Conservation (phyloP, 2,329 filamentous ascomycete genomes). For the Chaetomium olivaceum region DNA sequence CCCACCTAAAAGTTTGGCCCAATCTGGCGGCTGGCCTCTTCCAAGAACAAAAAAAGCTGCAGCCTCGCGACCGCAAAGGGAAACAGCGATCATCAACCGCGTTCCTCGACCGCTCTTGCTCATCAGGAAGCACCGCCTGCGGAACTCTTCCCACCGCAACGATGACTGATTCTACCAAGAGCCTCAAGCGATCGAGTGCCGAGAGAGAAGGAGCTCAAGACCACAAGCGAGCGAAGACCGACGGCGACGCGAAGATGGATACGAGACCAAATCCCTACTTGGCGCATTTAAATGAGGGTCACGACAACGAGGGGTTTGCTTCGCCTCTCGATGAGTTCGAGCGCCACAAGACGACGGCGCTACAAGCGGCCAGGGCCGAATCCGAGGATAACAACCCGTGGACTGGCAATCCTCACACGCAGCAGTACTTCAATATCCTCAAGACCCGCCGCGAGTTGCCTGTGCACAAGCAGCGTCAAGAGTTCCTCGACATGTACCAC, state of each 20-base stretch:
- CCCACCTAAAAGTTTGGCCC: constrained; percentile 14
- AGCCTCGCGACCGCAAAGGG: constrained; percentile 25
- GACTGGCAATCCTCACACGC: constrained; percentile 73
- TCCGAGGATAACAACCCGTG: constrained; percentile 83
- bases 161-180: constrained; percentile 45
- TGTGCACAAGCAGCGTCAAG: constrained; percentile 89
- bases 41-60: constrained; percentile 25
- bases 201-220: constrained; percentile 43
- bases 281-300: constrained; percentile 75
- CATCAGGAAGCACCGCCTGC: background rate
- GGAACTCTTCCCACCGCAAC: background rate
- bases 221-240: constrained; percentile 38
- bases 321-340: constrained; percentile 66
- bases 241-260: constrained; percentile 40
- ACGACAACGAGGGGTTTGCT: constrained; percentile 62
- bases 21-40: constrained; percentile 5
- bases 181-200: constrained; percentile 48
- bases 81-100: background rate
- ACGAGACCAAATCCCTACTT: constrained; percentile 77
- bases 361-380: constrained; percentile 72
- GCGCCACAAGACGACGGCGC: constrained; percentile 77
- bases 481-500: constrained; percentile 93
- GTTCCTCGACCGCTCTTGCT: background rate
- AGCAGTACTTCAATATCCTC: constrained; percentile 87
- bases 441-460: constrained; percentile 81